Conservation (phyloP, 768 basidiomycete genomes). For the Stropharia rugosoannulata region DNA sequence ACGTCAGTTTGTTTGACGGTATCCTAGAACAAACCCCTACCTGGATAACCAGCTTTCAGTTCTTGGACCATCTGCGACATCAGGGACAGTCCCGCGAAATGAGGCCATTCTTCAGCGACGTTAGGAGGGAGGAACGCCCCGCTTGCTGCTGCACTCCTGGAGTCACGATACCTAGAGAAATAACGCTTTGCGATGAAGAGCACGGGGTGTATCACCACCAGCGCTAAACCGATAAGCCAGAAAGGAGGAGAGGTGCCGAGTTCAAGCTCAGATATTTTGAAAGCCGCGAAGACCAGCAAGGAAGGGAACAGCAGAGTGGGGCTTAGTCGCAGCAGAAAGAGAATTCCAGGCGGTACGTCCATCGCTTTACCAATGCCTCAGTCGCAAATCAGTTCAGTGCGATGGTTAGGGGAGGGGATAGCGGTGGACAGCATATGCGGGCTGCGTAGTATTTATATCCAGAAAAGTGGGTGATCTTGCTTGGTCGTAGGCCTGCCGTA, state of each 20-base stretch:
- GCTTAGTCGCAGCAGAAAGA: slow-evolving; percentile 1
- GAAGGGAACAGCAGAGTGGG: background rate
- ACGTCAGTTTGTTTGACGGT: background rate
- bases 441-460: background rate
- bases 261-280: background rate
- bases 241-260: background rate
- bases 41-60: slow-evolving; percentile 31
- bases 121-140: slow-evolving; percentile 33
- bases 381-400: background rate
- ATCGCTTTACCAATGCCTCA: background rate
- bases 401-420: background rate
- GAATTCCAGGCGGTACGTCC: slow-evolving; percentile 3
- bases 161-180: slow-evolving; percentile 19
- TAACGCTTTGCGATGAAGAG: slow-evolving; percentile 7
- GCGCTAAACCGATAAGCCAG: background rate
- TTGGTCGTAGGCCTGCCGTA: background rate
- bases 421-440: background rate
- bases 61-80: slow-evolving; percentile 19
- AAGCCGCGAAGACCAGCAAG: background rate
- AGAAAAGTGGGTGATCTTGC: background rate
- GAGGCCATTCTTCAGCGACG: slow-evolving; percentile 24
- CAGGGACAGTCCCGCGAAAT: slow-evolving; percentile 17
- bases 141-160: slow-evolving; percentile 25
- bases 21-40: slow-evolving; percentile 16
- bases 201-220: slow-evolving; percentile 4